Base-by-base conservation (phyloP, 345 rosid species). In the Euphorbia tirucalli region DNA sequence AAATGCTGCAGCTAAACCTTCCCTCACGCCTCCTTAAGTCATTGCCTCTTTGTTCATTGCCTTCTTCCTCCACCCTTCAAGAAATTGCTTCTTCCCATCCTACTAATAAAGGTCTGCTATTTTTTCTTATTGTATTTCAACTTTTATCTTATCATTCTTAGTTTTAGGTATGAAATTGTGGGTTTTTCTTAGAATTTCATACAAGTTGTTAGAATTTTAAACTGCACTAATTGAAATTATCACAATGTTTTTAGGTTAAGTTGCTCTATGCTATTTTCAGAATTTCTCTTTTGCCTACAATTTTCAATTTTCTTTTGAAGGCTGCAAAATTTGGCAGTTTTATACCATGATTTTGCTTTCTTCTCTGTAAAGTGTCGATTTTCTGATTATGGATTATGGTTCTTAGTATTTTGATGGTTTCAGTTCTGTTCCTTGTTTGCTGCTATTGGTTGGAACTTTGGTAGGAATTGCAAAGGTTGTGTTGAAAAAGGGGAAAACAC, bases 401-500 rank as follows among this genome's bases (percentile, higher is more conserved):
- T 56, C 30, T 43, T 64, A 32, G 32, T 56, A 31, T 41, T 28
- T 70, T n/a, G n/a, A n/a, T n/a, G n/a, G n/a, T n/a, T n/a, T n/a
- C n/a, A n/a, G n/a, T n/a, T n/a, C n/a, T n/a, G n/a, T n/a, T n/a
- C n/a, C n/a, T n/a, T n/a, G n/a, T n/a, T n/a, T n/a, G n/a, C n/a
- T n/a, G n/a, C n/a, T n/a, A n/a, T n/a, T n/a, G n/a, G n/a, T n/a
- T n/a, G n/a, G n/a, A 58, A 31, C 37, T 68, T 67, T 4, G 3
- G 44, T 66, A 88, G 95, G 91, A 63, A 72, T 90, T 69, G 85
- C 97, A 18, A 94, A 89, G 82, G 96, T 94, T 81, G 95, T 94
- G 35, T 83, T 94, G 43, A 94, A 90, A 71, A 94, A 92, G 74
- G 98, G 98, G 57, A 92, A 90, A 78, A 83, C 93, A 54, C 96